Evolutionary conservation across 2,329 filamentous ascomycete genomes (phyloP).

Genomic region (Daldinia sp.): DNA sequence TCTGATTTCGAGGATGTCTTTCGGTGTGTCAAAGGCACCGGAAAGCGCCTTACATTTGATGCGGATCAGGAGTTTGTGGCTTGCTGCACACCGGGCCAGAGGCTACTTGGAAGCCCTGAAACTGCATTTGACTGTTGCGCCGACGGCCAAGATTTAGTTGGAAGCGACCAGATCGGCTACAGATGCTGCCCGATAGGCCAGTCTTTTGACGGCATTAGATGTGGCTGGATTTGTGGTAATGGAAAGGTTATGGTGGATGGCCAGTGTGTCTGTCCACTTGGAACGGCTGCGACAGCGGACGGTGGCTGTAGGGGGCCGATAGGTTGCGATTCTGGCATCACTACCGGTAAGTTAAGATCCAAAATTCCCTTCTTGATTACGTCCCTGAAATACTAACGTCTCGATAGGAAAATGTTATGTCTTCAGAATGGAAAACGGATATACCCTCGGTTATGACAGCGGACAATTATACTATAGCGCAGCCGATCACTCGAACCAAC

Average conservation of each 20-base stretch:
- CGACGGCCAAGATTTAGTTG: constrained; percentile 9
- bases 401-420: constrained; percentile 16
- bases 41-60: constrained; percentile 17
- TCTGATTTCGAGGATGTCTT: constrained; percentile 22
- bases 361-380: not conserved
- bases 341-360: constrained; percentile 7
- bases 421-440: constrained; percentile 20
- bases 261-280: constrained; percentile 14
- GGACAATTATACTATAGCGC: constrained; percentile 21
- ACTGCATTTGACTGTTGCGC: constrained; percentile 27
- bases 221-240: constrained; percentile 8
- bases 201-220: constrained; percentile 13
- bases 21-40: constrained; percentile 4
- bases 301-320: constrained; percentile 11
- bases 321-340: constrained; percentile 22
- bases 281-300: constrained; percentile 3
- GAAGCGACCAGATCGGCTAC: constrained; percentile 12
- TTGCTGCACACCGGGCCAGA: constrained; percentile 17
- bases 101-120: constrained; percentile 11
- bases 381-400: not conserved
- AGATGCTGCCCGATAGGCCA: constrained; percentile 16
- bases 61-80: constrained; percentile 12
- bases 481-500: constrained; percentile 22
- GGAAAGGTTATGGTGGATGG: constrained; percentile 22
- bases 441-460: constrained; percentile 24